Conservation (phyloP, 768 basidiomycete genomes). For the Xerocomellus amylosporus region DNA sequence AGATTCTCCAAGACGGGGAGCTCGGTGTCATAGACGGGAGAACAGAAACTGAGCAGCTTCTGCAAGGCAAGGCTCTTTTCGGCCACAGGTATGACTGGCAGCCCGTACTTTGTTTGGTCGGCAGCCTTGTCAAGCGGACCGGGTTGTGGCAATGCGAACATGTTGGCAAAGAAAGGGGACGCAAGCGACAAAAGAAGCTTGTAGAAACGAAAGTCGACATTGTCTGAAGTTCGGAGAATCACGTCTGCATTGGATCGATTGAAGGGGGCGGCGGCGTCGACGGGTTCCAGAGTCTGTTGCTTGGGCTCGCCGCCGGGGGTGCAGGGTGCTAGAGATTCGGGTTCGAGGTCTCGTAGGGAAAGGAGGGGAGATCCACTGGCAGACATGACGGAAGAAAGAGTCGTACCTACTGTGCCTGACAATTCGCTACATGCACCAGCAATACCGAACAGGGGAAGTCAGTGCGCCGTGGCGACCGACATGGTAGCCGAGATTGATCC, state of each 20-base stretch:
- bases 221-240: constrained; percentile 53
- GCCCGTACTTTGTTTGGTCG: constrained; percentile 32
- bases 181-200: constrained; percentile 52
- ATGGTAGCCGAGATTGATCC: constrained; percentile 10
- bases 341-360: constrained; percentile 7
- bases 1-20: constrained; percentile 36
- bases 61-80: constrained; percentile 44
- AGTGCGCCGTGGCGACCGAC: constrained; percentile 1
- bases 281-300: constrained; percentile 8
- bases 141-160: constrained; percentile 53
- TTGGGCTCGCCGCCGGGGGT: constrained; percentile 1
- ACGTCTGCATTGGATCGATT: constrained; percentile 49
- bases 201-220: constrained; percentile 51
- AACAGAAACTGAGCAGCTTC: constrained; percentile 46
- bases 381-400: constrained; percentile 13
- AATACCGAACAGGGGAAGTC: constrained; percentile 1
- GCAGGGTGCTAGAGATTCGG: not conserved
- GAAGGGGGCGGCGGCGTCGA: constrained; percentile 42
- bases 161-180: constrained; percentile 56
- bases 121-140: constrained; percentile 24
- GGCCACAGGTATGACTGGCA: constrained; percentile 46
- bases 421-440: constrained; percentile 13
- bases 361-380: not conserved
- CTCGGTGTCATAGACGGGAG: constrained; percentile 42
- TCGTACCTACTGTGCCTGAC: not conserved